Base-by-base conservation (phyloP, 2,329 filamentous ascomycete genomes). In the Fusarium compactum region DNA sequence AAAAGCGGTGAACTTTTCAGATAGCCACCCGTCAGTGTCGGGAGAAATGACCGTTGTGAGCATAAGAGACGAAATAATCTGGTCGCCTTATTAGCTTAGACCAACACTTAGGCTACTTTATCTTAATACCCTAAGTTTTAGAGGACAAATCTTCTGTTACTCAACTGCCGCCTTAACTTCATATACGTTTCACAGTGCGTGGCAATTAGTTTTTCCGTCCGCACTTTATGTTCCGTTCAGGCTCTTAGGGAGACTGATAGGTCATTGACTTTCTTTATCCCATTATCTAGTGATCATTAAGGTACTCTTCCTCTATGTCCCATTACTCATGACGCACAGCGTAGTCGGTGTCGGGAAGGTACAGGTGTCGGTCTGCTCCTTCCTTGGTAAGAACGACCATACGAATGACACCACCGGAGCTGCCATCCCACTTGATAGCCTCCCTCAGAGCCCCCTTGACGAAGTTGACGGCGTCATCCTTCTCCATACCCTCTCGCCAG, bases 351-450 rank as follows among this genome's bases (percentile, higher is more conserved):
- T 99, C 95, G 45, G 96, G 96, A 78, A 99, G 87, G 82, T 98
- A 99, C 79, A 99, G 83, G 85, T 98, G 96, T 83, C 96, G 90
- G 82, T 96, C 90, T 9, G 95, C 95, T 38, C 96, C 96, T 78
- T 92, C 90, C 76, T 90, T 90, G 69, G 95, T 99, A 82, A 99
- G 84, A 64, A 99, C 96, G 68, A 98, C 95, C 93, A 99, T 94
- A 75, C 96, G 90, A 78, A 99, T 99, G 65, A 99, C 96, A 84
- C 96, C 96, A 73, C 96, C 96, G 5, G 96, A 98, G 85, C 95
- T 98, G 71, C 96, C 96, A 80, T 99, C 96, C 96, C 96, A 99
- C 84, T 97, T 97, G 87, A 99, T 98, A 18, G 96, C 96, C 86
- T 99, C 95, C 77, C 89, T 86, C 78, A 99, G 85, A 32, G 96